Evolutionary conservation across 2,329 filamentous ascomycete genomes (phyloP).

Genomic region (Fusarium gaditjirri): DNA sequence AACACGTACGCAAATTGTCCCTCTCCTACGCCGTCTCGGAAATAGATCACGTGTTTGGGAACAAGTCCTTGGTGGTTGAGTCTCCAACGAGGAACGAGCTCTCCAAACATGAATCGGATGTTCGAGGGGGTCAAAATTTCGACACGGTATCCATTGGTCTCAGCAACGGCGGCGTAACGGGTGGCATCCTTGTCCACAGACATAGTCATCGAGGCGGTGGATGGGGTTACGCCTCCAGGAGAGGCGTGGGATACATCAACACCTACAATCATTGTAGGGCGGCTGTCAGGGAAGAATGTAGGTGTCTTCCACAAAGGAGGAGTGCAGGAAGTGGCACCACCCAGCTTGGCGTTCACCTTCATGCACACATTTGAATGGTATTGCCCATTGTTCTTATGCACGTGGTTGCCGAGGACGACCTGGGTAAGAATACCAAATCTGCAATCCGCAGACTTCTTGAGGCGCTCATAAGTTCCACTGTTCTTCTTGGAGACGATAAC

Average conservation of each 20-base stretch:
- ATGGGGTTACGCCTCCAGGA: slow-evolving; percentile 73
- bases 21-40: slow-evolving; percentile 92
- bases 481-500: slow-evolving; percentile 80
- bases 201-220: slow-evolving; percentile 88
- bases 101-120: slow-evolving; percentile 71
- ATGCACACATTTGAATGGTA: slow-evolving; percentile 95
- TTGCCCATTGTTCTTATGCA: slow-evolving; percentile 76
- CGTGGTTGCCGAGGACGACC: slow-evolving; percentile 78
- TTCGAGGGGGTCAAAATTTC: slow-evolving; percentile 81
- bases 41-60: slow-evolving; percentile 85
- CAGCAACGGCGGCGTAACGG: slow-evolving; percentile 80
- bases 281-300: slow-evolving; percentile 53
- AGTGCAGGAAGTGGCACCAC: slow-evolving; percentile 75
- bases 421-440: slow-evolving; percentile 87
- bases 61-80: slow-evolving; percentile 54
- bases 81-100: slow-evolving; percentile 74
- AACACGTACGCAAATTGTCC: slow-evolving; percentile 86
- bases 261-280: slow-evolving; percentile 84
- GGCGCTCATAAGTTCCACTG: slow-evolving; percentile 77
- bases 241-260: slow-evolving; percentile 89
- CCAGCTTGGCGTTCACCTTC: slow-evolving; percentile 97
- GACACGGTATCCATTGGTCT: slow-evolving; percentile 84
- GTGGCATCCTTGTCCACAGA: slow-evolving; percentile 77
- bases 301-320: slow-evolving; percentile 48
- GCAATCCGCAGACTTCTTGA: slow-evolving; percentile 92